Evolutionary conservation across 305 asterid genomes (phyloP).

Genomic region (Solanum hybrid): DNA sequence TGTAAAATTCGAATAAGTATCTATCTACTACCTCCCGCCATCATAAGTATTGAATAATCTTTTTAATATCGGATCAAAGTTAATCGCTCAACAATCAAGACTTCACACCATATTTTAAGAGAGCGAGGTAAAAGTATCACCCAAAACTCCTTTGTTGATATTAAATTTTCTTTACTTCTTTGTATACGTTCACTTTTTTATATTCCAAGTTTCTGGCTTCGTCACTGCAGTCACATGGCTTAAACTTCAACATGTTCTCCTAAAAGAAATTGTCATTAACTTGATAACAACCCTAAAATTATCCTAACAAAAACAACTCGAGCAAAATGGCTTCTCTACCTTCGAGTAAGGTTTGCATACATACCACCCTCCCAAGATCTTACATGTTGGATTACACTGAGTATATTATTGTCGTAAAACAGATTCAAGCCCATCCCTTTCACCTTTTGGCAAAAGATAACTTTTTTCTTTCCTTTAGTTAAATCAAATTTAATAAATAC

Average conservation of each 20-base stretch:
- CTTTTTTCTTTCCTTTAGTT: neutral
- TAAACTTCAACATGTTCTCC: neutral
- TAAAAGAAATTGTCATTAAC: neutral
- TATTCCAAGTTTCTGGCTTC: neutral
- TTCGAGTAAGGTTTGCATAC: neutral
- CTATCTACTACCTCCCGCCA: neutral
- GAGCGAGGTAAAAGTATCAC: neutral
- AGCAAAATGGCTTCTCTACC: neutral
- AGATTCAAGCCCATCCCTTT: neutral
- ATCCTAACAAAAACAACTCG: neutral
- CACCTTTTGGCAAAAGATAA: neutral
- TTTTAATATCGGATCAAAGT: neutral
- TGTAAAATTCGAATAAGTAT: too few species aligned
- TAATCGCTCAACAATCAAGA: neutral
- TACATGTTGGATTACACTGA: neutral
- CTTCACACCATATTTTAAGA: neutral
- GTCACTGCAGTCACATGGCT: neutral
- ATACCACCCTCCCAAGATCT: neutral
- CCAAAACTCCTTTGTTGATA: neutral
- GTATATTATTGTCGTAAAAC: neutral
- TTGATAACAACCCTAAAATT: neutral
- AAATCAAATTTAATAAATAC: neutral
- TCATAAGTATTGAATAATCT: neutral
- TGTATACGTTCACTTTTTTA: neutral
- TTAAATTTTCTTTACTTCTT: too few species aligned